phyloP scores from a whole-genome alignment of 192 early-diverging fungal species.

The Backusella mclennaniae region DNA sequence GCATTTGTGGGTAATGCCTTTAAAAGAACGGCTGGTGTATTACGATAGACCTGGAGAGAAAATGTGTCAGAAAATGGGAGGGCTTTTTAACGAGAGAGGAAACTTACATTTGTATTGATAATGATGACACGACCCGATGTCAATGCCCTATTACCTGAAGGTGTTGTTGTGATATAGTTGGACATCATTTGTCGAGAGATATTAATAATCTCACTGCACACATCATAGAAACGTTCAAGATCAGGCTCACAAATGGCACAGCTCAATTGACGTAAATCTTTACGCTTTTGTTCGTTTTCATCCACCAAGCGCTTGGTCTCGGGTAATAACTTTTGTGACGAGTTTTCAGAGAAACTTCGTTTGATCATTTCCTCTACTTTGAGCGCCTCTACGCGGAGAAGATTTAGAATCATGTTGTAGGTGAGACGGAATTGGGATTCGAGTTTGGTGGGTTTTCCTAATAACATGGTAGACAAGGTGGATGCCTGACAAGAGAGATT shows the following conservation, averaged over 20 bases:
- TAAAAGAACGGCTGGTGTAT: slow-evolving; percentile 63
- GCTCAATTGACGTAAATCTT: slow-evolving; percentile 58
- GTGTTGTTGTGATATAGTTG: slow-evolving; percentile 48
- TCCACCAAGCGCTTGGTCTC: slow-evolving; percentile 72
- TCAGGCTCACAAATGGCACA: slow-evolving; percentile 83
- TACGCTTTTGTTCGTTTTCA: slow-evolving; percentile 65
- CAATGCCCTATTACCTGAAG: slow-evolving; percentile 62
- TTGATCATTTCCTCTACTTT: slow-evolving; percentile 99
- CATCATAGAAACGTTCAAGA: slow-evolving; percentile 71
- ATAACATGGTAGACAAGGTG: slow-evolving; percentile 74
- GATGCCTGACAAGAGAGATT: slow-evolving; percentile 23
- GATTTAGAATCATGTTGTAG: slow-evolving; percentile 97
- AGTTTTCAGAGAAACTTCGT: slow-evolving; percentile 93
- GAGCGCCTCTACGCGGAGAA: slow-evolving; percentile 91
- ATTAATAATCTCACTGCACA: slow-evolving; percentile 50
- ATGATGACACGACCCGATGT: slow-evolving; percentile 74
- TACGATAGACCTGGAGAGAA: slow-evolving; percentile 41
- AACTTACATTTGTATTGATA: slow-evolving; percentile 62
- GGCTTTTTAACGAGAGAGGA: not conserved
- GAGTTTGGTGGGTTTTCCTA: slow-evolving; percentile 87
- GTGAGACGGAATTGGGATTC: slow-evolving; percentile 95
- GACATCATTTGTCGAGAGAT: slow-evolving; percentile 57
- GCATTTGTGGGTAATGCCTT: slow-evolving; percentile 41
- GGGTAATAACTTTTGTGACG: slow-evolving; percentile 81
- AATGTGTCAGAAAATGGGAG: too few relatives aligned